A percentile compares a stretch with the other conserved stretches of the same genome.
phyloP scores from a whole-genome alignment of 2,329 filamentous ascomycete species.

The Aspergillus sp. region DNA sequence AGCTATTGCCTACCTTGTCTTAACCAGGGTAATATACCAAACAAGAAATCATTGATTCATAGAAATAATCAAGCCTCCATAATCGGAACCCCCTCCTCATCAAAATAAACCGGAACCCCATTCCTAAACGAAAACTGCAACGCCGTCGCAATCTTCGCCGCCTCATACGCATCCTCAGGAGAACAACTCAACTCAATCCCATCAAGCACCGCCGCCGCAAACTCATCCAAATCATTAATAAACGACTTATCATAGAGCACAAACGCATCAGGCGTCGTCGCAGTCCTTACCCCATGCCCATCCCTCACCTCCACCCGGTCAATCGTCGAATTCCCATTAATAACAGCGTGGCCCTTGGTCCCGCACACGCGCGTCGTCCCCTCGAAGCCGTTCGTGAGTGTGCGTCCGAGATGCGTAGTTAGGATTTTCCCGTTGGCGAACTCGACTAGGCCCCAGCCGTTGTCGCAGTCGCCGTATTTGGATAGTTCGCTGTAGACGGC shows the following conservation, averaged over 20 bases:
- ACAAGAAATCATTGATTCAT: too few species aligned
- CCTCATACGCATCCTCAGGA: constrained; percentile 11
- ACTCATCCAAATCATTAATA: constrained; percentile 5
- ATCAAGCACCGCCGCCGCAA: constrained; percentile 8
- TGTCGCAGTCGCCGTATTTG: constrained; percentile 9
- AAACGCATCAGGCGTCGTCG: constrained; percentile 6
- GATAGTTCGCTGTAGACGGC: constrained; percentile 9
- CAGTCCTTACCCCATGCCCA: not conserved
- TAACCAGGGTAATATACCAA: too few species aligned
- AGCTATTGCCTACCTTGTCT: too few species aligned
- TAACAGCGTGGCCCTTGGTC: too few species aligned
- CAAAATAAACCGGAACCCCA: constrained; percentile 12
- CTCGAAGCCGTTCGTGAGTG: constrained; percentile 38
- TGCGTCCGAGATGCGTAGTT: constrained; percentile 36
- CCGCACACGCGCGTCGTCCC: constrained; percentile 34
- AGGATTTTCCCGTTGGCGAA: constrained; percentile 40
- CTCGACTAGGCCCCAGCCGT: constrained; percentile 37
- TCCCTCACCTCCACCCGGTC: not conserved
- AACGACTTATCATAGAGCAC: constrained; percentile 8
- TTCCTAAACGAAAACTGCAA: constrained; percentile 9
- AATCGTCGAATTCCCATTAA: too few species aligned
- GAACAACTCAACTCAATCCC: not conserved
- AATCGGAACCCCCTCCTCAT: constrained; percentile 8
- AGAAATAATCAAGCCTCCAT: not conserved
- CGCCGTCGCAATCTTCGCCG: constrained; percentile 5